A percentile compares a stretch with the other conserved stretches of the same genome.
Evolutionary conservation across 2,329 filamentous ascomycete species (phyloP).

Genomic region (Hymenoscyphus occultus): DNA sequence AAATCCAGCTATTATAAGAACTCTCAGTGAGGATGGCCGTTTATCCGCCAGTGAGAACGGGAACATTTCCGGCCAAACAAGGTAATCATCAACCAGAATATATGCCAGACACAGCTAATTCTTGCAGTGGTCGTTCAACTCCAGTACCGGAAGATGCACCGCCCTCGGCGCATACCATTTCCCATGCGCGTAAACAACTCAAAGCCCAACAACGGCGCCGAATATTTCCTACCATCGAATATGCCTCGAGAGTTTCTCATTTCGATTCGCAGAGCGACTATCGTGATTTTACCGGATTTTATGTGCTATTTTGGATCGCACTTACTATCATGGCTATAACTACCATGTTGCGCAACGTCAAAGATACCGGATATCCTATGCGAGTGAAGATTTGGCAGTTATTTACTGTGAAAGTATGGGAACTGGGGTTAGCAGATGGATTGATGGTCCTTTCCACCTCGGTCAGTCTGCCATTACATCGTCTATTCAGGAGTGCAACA

Average conservation of each 20-base stretch:
- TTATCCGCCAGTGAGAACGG: constrained; percentile 26
- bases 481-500: constrained; percentile 54
- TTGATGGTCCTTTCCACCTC: constrained; percentile 78
- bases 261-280: constrained; percentile 93
- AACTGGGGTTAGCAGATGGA: constrained; percentile 78
- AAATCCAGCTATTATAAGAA: constrained; percentile 30
- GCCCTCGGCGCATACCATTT: constrained; percentile 85
- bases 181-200: constrained; percentile 77
- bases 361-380: constrained; percentile 86
- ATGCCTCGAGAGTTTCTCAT: constrained; percentile 85
- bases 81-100: constrained; percentile 19
- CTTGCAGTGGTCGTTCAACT: constrained; percentile 71
- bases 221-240: constrained; percentile 91
- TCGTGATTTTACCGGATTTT: constrained; percentile 94
- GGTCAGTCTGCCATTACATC: constrained; percentile 71
- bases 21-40: constrained; percentile 28
- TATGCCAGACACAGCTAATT: constrained; percentile 14
- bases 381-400: constrained; percentile 83
- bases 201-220: constrained; percentile 78
- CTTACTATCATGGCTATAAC: constrained; percentile 96
- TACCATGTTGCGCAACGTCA: constrained; percentile 87
- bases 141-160: constrained; percentile 85
- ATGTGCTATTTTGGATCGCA: constrained; percentile 96
- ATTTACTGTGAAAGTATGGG: constrained; percentile 85
- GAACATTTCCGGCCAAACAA: constrained; percentile 30